phyloP scores from a whole-genome alignment of 2,329 filamentous ascomycete species.

The Trichoderma sp. region DNA sequence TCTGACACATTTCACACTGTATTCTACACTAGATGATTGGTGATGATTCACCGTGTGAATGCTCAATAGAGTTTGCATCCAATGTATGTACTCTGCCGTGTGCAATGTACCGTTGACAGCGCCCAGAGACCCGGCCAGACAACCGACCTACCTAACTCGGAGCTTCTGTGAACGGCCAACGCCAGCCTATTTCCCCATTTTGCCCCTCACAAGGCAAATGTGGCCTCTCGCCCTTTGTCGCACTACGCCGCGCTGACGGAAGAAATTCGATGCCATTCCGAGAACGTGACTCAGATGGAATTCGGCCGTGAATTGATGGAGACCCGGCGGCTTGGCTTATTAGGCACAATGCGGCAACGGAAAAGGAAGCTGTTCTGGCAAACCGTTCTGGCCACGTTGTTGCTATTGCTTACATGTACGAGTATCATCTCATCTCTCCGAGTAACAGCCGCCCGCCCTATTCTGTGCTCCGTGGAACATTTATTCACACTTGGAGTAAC shows the following conservation, averaged over 20 bases:
- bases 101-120: neutral
- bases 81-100: neutral
- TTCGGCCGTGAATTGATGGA: neutral
- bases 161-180: neutral
- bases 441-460: neutral
- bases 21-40: neutral
- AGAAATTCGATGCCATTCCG: constrained; percentile 11
- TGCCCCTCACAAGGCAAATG: constrained; percentile 20
- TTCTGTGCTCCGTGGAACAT: neutral
- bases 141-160: constrained; percentile 5
- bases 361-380: neutral
- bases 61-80: neutral
- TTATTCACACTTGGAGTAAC: neutral
- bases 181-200: constrained; percentile 11
- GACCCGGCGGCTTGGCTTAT: neutral
- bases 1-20: neutral
- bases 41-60: neutral
- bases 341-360: neutral
- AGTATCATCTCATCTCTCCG: neutral
- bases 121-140: neutral
- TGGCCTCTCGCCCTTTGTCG: neutral
- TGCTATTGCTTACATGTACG: neutral
- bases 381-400: neutral
- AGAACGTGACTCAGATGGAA: constrained; percentile 10
- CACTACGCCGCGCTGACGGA: constrained; percentile 1